phyloP scores from a whole-genome alignment of 805 yeast genomes.

The Debaryomyces castellii region DNA sequence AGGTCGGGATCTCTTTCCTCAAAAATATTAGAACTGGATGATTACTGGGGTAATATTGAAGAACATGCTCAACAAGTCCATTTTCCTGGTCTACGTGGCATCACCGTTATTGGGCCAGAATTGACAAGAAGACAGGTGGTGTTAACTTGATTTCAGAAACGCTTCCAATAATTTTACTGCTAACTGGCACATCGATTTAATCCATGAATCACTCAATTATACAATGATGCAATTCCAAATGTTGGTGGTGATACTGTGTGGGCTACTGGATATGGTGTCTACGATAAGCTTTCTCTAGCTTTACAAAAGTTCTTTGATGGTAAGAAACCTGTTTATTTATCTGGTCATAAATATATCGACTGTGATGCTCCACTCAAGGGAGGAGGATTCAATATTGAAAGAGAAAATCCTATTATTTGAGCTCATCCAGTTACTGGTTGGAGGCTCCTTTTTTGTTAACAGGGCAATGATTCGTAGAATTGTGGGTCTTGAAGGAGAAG shows the following conservation, averaged over 20 bases:
- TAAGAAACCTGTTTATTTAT: constrained; percentile 43
- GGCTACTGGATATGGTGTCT: constrained; percentile 57
- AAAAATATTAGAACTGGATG: constrained; percentile 27
- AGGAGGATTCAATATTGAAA: constrained; percentile 48
- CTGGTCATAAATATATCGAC: constrained; percentile 43
- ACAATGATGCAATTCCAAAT: constrained; percentile 39
- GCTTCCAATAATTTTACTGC: constrained; percentile 20
- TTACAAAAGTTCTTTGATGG: constrained; percentile 53
- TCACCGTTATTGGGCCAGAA: constrained; percentile 43
- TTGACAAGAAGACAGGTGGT: constrained; percentile 18
- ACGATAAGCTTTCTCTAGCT: constrained; percentile 48
- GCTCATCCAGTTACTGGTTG: constrained; percentile 67
- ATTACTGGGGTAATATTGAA: constrained; percentile 30
- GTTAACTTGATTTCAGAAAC: constrained; percentile 25
- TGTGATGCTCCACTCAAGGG: constrained; percentile 46
- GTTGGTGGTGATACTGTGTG: constrained; percentile 60
- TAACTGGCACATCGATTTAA: constrained; percentile 38
- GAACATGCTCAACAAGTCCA: constrained; percentile 27
- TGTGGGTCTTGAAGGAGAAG: constrained; percentile 52
- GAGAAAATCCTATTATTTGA: constrained; percentile 61
- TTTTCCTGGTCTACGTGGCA: constrained; percentile 29
- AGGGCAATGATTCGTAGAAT: constrained; percentile 51
- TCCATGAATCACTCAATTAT: constrained; percentile 38
- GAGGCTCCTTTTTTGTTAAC: constrained; percentile 57
- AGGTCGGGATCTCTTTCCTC: constrained; percentile 32